Percentiles rank a stretch among this genome's conserved stretches.
Evolutionary conservation across 2,329 filamentous ascomycete genomes (phyloP).

Genomic region (Botrytis cinerea): DNA sequence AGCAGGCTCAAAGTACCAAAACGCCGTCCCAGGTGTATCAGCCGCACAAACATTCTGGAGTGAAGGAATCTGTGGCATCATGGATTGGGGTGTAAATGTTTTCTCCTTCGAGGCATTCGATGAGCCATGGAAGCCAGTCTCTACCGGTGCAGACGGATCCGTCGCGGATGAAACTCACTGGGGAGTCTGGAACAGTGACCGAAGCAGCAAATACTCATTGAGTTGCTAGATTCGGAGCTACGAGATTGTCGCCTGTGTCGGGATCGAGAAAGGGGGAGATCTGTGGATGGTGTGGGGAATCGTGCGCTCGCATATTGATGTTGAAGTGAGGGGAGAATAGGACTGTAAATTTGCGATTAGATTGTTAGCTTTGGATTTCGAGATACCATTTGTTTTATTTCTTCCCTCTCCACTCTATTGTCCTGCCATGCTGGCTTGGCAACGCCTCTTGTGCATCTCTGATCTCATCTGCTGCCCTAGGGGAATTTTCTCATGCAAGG

Average conservation of each 20-base stretch:
- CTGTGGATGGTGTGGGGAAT: background rate
- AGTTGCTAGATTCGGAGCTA: conserved; percentile 26
- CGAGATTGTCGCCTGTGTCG: too few relatives aligned
- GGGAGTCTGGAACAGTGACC: conserved; percentile 65
- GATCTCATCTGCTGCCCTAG: conserved; percentile 6
- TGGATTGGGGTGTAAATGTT: conserved; percentile 66
- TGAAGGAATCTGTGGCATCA: conserved; percentile 62
- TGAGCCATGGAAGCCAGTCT: conserved; percentile 69
- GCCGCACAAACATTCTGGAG: conserved; percentile 63
- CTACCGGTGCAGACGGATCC: conserved; percentile 62
- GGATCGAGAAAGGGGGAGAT: background rate
- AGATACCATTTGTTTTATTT: conserved; percentile 7
- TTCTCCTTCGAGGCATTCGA: conserved; percentile 77
- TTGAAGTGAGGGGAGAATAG: background rate
- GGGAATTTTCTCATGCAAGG: conserved; percentile 1
- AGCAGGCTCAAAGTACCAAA: conserved; percentile 62
- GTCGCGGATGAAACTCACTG: conserved; percentile 66
- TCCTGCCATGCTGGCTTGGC: conserved; percentile 3
- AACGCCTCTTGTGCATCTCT: background rate
- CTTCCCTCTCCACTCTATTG: background rate
- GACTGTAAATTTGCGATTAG: background rate
- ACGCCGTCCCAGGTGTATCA: conserved; percentile 58
- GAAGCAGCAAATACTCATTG: conserved; percentile 54
- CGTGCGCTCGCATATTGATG: conserved; percentile 6
- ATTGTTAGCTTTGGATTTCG: conserved; percentile 19